These are phyloP conservation scores for Leptographium lundbergii DNA, from an alignment of 2,329 filamentous ascomycete genomes.

Conservation along the genomic window DNA sequence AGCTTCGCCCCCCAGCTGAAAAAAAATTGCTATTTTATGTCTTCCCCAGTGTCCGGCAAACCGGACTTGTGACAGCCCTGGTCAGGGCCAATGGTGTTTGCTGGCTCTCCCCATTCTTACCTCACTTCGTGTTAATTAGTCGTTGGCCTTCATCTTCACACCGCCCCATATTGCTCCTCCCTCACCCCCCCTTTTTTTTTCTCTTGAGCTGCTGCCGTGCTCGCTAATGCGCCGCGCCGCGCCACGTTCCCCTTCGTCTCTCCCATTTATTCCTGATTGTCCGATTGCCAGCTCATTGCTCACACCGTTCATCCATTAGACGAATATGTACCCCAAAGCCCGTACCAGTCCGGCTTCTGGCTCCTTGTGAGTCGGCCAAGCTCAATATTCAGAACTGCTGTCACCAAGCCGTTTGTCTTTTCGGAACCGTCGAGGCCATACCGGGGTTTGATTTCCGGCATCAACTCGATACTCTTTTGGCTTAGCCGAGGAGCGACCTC, in stretches of 20 bases:
- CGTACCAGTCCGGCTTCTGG: background rate
- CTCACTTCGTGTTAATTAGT: background rate
- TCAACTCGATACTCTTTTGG: background rate
- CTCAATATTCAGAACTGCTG: background rate
- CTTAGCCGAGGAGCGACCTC: background rate
- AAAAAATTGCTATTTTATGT: background rate
- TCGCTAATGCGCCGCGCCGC: background rate
- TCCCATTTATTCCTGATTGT: background rate
- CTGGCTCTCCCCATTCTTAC: background rate
- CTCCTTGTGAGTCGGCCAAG: background rate
- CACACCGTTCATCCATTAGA: background rate
- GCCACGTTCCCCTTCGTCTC: background rate
- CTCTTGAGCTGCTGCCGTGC: background rate
- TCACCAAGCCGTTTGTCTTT: no score
- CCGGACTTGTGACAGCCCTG: background rate
- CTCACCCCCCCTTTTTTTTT: background rate
- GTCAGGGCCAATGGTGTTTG: background rate
- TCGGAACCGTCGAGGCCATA: background rate
- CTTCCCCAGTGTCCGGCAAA: background rate
- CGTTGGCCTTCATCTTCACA: constrained; percentile 3
- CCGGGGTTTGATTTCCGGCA: background rate
- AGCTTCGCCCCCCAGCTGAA: background rate
- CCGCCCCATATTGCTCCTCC: constrained; percentile 4
- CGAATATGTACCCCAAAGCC: background rate
- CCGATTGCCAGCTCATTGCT: background rate